Evolutionary conservation across 495 filamentous ascomycete species (phyloP), one percentile per base, ranked within the genome.

Genomic region (Penicilliopsis zonata): DNA sequence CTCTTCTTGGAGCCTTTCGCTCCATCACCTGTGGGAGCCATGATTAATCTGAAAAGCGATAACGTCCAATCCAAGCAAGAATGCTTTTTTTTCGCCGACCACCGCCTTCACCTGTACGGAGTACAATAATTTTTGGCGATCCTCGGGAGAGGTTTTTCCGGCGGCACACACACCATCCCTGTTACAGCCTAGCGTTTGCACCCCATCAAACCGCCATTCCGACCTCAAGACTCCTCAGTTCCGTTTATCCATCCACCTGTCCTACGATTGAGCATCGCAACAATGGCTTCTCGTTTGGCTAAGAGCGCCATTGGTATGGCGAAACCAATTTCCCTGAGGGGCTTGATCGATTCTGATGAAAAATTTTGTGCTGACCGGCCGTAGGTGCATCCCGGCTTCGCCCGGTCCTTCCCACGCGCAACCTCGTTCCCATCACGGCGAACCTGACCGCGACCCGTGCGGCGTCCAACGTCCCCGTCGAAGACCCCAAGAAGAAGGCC

Each of bases 271-370:
- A 35, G 50, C 37, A 51, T 52, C 49, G 47, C 44, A 72, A 78
- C 70, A 80, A 94, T 95, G 87, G 86, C 85, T 70, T 90, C 85
- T 59, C 82, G 86, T 69, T 68, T 95, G 62, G 82, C 80, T 74
- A 82, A 80, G 73, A 84, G 72, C 70, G 83, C 84, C 65, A 63
- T 86, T 62, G 83, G 86, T 94, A 76, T 65, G 85, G 72, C 13
- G 4, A 34, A 23, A 24, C 24, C 12, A 7, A 30, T 33, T 5
- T 20, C 9, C 14, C 14, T 29, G 30, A 9, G 22, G 15, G 24
- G 23, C 35, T 28, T 37, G 35, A 41, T 33, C 18, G 30, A 28
- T 42, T 36, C 10, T 36, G 46, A 22, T 30, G 38, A 33, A 2
- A 28, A 39, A 16, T 40, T 48, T n/a, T n/a, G n/a, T n/a, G 36